A percentile compares a stretch with the other conserved stretches of the same genome.
Evolutionary conservation across 768 basidiomycete species (phyloP).

Genomic region (Lactarius trivialis): DNA sequence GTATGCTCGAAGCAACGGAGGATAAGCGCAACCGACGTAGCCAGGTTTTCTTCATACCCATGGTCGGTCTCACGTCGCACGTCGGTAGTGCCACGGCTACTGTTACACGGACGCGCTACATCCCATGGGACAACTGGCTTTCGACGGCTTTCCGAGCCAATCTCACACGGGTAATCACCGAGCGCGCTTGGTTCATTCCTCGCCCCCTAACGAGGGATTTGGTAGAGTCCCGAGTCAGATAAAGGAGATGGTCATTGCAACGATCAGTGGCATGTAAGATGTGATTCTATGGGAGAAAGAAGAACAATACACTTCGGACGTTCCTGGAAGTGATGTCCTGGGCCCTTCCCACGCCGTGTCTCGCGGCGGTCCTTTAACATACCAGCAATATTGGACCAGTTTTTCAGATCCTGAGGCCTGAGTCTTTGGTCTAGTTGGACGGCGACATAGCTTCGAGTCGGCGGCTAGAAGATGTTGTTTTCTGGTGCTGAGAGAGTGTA

Average conservation of each 20-base stretch:
- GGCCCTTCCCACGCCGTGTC: no score
- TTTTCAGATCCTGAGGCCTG: slow-evolving; percentile 10
- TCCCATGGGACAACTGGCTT: slow-evolving; percentile 1
- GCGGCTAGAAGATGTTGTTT: slow-evolving; percentile 10
- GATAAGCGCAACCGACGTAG: neutral
- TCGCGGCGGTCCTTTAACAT: neutral
- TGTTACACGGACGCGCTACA: neutral
- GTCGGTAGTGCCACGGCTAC: neutral
- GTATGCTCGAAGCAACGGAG: neutral
- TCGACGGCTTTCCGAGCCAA: neutral
- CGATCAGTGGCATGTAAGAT: neutral
- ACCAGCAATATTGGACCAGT: slow-evolving; percentile 7
- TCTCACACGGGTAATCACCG: neutral
- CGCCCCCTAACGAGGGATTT: neutral
- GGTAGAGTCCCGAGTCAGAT: slow-evolving; percentile 4
- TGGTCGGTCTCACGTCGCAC: neutral
- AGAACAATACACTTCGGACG: no score
- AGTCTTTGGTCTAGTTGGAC: neutral
- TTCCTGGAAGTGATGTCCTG: neutral
- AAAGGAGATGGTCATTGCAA: neutral
- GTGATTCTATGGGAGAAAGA: slow-evolving; percentile 3
- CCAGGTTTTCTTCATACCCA: slow-evolving; percentile 6
- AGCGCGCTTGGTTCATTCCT: slow-evolving; percentile 6
- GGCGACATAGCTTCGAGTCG: neutral
- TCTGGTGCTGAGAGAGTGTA: slow-evolving; percentile 11